phyloP scores from a whole-genome alignment of 1,284 basidiomycete genomes.

The Marasmius oreades region DNA sequence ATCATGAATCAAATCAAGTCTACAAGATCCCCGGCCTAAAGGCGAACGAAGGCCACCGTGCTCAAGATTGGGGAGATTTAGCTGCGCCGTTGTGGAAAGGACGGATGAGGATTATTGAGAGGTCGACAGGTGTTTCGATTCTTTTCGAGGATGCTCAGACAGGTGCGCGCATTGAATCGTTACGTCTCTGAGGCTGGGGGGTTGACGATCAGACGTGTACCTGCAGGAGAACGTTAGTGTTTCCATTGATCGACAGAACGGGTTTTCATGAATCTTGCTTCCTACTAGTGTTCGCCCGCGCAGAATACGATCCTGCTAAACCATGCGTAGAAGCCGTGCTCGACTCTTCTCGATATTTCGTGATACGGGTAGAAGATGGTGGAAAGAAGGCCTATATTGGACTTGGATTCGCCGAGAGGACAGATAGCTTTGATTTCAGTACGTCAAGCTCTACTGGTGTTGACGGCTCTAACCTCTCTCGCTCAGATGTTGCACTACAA shows the following conservation, averaged over 20 bases:
- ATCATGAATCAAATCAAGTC: conserved; percentile 40
- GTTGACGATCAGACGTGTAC: conserved; percentile 1
- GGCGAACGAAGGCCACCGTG: conserved; percentile 81
- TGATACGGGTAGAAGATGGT: conserved; percentile 84
- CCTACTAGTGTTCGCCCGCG: conserved; percentile 79
- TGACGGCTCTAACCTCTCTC: conserved; percentile 6
- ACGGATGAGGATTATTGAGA: conserved; percentile 80
- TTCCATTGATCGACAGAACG: conserved; percentile 12
- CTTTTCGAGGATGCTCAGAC: conserved; percentile 75
- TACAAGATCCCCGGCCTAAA: conserved; percentile 82
- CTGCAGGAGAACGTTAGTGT: conserved; percentile 56
- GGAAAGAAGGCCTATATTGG: conserved; percentile 91
- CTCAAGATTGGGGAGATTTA: conserved; percentile 84
- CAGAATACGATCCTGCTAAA: conserved; percentile 80
- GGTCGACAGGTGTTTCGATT: conserved; percentile 53
- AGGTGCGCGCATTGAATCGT: conserved; percentile 40
- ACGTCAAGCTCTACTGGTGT: conserved; percentile 26
- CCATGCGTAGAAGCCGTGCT: conserved; percentile 93
- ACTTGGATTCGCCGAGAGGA: conserved; percentile 88
- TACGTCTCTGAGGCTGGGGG: not conserved
- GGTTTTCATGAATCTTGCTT: no score
- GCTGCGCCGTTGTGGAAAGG: conserved; percentile 86
- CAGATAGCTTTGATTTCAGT: conserved; percentile 95
- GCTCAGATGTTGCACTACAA: conserved; percentile 86
- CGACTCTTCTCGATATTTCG: conserved; percentile 96